Base-by-base conservation (phyloP, 768 basidiomycete genomes). In the Auricularia sp. region DNA sequence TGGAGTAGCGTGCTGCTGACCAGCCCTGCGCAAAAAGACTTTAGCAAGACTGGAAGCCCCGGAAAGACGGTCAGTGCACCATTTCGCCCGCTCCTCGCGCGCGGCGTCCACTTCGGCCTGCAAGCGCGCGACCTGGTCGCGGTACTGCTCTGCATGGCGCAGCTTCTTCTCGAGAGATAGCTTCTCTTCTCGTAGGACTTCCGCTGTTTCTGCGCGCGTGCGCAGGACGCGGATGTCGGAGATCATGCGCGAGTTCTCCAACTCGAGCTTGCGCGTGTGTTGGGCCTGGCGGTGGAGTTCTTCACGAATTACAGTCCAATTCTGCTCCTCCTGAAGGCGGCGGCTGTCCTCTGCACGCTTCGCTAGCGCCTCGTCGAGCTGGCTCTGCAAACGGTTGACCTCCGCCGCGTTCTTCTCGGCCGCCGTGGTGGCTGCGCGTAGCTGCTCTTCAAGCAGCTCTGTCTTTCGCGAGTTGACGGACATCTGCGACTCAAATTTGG, bases 161-260 rank as follows among this genome's bases (percentile, higher is more conserved):
- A 85, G 74, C 68, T 81, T 86, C 16, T 75, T 73, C 70, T 90
- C 83, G 54, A 92, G 72, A 0, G 79, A 79, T 4, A 84, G 78
- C 67, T 91, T 90, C 74, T 92, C 88, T 71, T 92, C 91, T 37
- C 82, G 78, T 42, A 93, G 71, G 2, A 92, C 85, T 66, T 90
- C 89, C 2, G 89, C 75, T 67, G 82, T 86, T 6, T 78, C 74
- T n/a, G 85, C 77, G 0, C 82, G 77, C 66, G 84, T 84, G 39
- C 82, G 79, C 16, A 89, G 77, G 11, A 77, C 68, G 5, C 72
- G 73, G 16, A 90, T 69, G 68, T 92, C 88, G 0, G 78, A 70
- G 2, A 71, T 79, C 63, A 89, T 73, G 66, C 79, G 82, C 1
- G 80, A 74, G 66, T 91, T 91, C 2, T 78, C 77, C 5, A 76